Conservation (phyloP, 768 basidiomycete genomes). For the Podaxis carcinomalis region DNA sequence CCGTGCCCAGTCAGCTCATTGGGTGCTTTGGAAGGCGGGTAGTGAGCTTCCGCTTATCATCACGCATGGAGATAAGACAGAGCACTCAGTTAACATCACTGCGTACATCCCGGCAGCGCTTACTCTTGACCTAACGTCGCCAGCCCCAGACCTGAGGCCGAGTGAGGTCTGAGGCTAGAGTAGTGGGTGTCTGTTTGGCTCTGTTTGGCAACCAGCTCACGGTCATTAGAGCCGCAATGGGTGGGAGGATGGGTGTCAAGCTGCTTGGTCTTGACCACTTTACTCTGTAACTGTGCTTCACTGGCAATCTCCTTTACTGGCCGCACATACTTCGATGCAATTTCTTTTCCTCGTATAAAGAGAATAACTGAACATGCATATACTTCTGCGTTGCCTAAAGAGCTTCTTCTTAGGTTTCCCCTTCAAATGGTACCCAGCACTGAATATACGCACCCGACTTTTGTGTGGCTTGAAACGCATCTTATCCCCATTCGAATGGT, state of each 20-base stretch:
- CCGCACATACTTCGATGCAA: background rate
- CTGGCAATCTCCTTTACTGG: background rate
- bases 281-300: background rate
- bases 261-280: background rate
- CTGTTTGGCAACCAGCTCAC: background rate
- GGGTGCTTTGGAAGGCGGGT: background rate
- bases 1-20: background rate
- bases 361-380: background rate
- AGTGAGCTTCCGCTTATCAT: too few relatives aligned
- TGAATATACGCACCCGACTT: slow-evolving; percentile 6
- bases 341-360: background rate
- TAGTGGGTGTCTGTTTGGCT: background rate
- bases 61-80: too few relatives aligned
- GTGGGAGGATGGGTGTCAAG: background rate
- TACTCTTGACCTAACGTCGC: too few relatives aligned
- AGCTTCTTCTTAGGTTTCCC: background rate
- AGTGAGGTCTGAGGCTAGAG: too few relatives aligned
- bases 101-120: too few relatives aligned
- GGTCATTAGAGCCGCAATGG: background rate
- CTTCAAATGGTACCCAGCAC: background rate
- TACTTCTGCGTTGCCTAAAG: slow-evolving; percentile 11
- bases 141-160: too few relatives aligned
- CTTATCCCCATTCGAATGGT: slow-evolving; percentile 13
- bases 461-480: slow-evolving; percentile 6
- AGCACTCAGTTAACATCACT: too few relatives aligned